A percentile compares a stretch with the other conserved stretches of the same genome.
Conservation (phyloP, 495 filamentous ascomycete genomes). For the Penicillium chermesinum region DNA sequence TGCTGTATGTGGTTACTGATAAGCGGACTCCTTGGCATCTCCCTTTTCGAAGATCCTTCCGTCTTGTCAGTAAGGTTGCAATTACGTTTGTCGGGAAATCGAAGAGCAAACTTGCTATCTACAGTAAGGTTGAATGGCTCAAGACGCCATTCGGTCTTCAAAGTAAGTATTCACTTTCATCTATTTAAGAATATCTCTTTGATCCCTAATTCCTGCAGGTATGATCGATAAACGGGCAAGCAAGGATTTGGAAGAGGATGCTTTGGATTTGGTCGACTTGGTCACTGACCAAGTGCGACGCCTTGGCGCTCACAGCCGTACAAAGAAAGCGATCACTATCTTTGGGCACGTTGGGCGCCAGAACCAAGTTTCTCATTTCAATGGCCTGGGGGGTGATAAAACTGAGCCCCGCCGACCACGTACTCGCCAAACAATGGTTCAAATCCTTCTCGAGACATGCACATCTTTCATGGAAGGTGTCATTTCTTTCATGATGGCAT, state of each 20-base stretch:
- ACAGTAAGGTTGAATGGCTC: constrained; percentile 81
- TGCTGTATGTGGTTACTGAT: constrained; percentile 92
- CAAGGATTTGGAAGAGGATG: constrained; percentile 74
- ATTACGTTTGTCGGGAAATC: constrained; percentile 91
- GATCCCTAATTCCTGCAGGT: constrained; percentile 25
- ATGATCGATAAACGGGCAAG: constrained; percentile 77
- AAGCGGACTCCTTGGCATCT: constrained; percentile 87
- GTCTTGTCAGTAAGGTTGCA: constrained; percentile 82
- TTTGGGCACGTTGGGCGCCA: constrained; percentile 84
- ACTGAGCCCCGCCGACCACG: constrained; percentile 50
- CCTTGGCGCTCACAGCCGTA: constrained; percentile 71
- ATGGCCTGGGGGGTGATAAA: constrained; percentile 35
- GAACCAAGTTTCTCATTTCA: constrained; percentile 59
- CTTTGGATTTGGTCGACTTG: constrained; percentile 77
- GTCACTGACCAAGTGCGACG: constrained; percentile 81
- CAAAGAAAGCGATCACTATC: constrained; percentile 83
- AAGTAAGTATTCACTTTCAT: constrained; percentile 37
- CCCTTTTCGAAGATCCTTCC: constrained; percentile 72
- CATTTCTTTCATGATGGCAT: constrained; percentile 67
- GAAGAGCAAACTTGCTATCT: constrained; percentile 85
- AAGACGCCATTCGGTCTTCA: constrained; percentile 58
- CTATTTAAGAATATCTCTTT: neutral
- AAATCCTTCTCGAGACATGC: constrained; percentile 65
- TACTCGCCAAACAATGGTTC: constrained; percentile 58
- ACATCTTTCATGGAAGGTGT: constrained; percentile 65